Conservation (phyloP, 306 rosid species). For the Vicia faba region DNA sequence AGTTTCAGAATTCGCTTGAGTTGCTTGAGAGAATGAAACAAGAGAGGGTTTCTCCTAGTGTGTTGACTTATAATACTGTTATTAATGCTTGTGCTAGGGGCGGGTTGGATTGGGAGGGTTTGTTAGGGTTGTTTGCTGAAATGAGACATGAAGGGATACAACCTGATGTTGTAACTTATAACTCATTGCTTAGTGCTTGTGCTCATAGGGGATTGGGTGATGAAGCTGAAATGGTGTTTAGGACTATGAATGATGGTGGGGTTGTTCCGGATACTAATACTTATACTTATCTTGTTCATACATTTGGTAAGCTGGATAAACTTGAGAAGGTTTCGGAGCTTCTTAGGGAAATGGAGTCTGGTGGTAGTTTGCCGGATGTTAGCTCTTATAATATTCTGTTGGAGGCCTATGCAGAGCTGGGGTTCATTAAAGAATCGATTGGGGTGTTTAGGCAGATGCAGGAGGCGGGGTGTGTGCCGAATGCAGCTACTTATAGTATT, state of each 20-base stretch:
- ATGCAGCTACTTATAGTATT: constrained; percentile 77
- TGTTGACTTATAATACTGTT: constrained; percentile 85
- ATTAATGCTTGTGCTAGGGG: constrained; percentile 94
- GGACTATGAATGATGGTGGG: constrained; percentile 96
- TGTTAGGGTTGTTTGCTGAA: constrained; percentile 90
- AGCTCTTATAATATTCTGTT: constrained; percentile 84
- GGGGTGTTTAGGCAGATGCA: constrained; percentile 96
- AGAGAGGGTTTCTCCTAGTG: constrained; percentile 75
- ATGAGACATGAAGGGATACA: constrained; percentile 97
- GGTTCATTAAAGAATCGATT: constrained; percentile 74
- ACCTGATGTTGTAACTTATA: constrained; percentile 83
- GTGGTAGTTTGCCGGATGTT: constrained; percentile 84
- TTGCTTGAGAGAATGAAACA: constrained; percentile 73
- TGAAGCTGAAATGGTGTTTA: constrained; percentile 92
- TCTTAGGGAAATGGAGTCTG: constrained; percentile 84
- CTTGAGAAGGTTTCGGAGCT: constrained; percentile 79
- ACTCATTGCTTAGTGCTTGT: constrained; percentile 90
- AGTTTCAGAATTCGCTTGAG: constrained; percentile 64
- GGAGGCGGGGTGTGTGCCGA: constrained; percentile 78
- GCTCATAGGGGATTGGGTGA: constrained; percentile 79
- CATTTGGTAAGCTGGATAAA: constrained; percentile 74
- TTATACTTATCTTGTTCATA: constrained; percentile 71
- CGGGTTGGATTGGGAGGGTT: constrained; percentile 92
- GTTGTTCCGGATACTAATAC: constrained; percentile 80
- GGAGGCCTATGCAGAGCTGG: constrained; percentile 68